phyloP scores from a whole-genome alignment of 495 filamentous ascomycete species.

The Penicillium silybi region DNA sequence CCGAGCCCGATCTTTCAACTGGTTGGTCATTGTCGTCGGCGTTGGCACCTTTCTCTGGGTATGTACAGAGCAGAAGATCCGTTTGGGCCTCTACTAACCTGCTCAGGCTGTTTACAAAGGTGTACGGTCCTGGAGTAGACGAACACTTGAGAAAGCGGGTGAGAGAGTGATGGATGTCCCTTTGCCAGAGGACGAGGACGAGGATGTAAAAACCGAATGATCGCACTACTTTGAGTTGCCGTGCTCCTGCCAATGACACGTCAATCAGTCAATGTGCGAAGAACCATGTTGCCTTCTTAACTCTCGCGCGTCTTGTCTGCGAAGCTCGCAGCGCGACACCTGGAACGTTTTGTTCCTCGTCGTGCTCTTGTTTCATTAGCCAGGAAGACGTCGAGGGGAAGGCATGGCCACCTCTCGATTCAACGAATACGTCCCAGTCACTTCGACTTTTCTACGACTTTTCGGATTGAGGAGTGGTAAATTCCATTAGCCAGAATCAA shows the following conservation, averaged over 20 bases:
- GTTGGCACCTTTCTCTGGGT: slow-evolving; percentile 79
- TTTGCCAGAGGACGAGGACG: slow-evolving; percentile 65
- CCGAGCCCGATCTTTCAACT: slow-evolving; percentile 65
- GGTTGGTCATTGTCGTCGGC: slow-evolving; percentile 74
- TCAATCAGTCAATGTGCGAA: slow-evolving; percentile 95
- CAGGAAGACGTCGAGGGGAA: slow-evolving; percentile 34
- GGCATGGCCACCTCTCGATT: slow-evolving; percentile 32
- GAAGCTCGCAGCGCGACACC: slow-evolving; percentile 17
- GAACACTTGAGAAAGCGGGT: slow-evolving; percentile 67
- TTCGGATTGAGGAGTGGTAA: slow-evolving; percentile 33
- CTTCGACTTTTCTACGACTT: too few species aligned
- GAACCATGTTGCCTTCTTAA: slow-evolving; percentile 52
- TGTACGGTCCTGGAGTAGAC: slow-evolving; percentile 65
- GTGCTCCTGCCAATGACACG: slow-evolving; percentile 71
- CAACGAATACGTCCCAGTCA: slow-evolving; percentile 20
- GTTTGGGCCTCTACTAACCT: slow-evolving; percentile 7
- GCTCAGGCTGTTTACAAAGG: slow-evolving; percentile 74
- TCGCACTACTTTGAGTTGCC: slow-evolving; percentile 95
- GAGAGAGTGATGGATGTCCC: slow-evolving; percentile 81
- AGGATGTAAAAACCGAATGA: slow-evolving; percentile 35
- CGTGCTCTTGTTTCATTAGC: slow-evolving; percentile 29
- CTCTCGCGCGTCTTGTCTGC: slow-evolving; percentile 27
- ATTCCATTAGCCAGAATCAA: slow-evolving; percentile 7
- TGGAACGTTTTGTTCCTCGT: slow-evolving; percentile 42
- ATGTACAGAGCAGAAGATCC: slow-evolving; percentile 32